phyloP scores from a whole-genome alignment of 371 early-diverging fungal species.

The Rhizopus microsporus region DNA sequence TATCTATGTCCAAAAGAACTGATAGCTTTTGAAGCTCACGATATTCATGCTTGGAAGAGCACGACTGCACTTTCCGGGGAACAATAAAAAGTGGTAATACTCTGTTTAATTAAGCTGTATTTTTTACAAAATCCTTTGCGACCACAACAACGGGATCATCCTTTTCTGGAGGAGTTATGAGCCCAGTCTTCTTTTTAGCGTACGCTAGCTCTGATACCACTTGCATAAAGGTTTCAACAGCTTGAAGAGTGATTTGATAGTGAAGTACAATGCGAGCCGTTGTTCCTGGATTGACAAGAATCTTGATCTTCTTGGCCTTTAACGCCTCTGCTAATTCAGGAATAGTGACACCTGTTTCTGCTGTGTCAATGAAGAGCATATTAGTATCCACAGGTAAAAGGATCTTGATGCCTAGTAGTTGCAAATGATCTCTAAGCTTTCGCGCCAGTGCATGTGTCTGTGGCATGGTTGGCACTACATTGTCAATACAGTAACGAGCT shows the following conservation, averaged over 20 bases:
- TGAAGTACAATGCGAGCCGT: constrained; percentile 72
- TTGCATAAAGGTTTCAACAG: constrained; percentile 53
- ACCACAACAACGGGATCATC: no score
- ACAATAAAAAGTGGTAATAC: no score
- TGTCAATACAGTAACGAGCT: constrained; percentile 69
- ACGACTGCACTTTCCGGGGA: no score
- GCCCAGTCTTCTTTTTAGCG: constrained; percentile 23
- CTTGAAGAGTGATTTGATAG: constrained; percentile 66
- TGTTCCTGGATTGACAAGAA: constrained; percentile 50
- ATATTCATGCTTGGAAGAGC: no score
- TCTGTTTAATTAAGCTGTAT: no score
- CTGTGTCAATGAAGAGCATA: constrained; percentile 78
- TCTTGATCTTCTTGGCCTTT: constrained; percentile 51
- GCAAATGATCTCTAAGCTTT: constrained; percentile 60
- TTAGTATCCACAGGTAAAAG: constrained; percentile 81
- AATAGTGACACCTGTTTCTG: constrained; percentile 46
- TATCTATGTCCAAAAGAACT: no score
- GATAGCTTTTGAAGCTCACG: no score
- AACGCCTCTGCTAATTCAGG: constrained; percentile 53
- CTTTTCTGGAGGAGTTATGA: constrained; percentile 11
- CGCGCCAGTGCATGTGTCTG: constrained; percentile 69
- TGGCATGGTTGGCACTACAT: constrained; percentile 63
- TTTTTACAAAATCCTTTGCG: no score
- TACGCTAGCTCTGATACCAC: constrained; percentile 23
- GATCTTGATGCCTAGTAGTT: constrained; percentile 58